Evolutionary conservation across 208 protist genomes (phyloP).

Genomic region (Giardia duodenalis): DNA sequence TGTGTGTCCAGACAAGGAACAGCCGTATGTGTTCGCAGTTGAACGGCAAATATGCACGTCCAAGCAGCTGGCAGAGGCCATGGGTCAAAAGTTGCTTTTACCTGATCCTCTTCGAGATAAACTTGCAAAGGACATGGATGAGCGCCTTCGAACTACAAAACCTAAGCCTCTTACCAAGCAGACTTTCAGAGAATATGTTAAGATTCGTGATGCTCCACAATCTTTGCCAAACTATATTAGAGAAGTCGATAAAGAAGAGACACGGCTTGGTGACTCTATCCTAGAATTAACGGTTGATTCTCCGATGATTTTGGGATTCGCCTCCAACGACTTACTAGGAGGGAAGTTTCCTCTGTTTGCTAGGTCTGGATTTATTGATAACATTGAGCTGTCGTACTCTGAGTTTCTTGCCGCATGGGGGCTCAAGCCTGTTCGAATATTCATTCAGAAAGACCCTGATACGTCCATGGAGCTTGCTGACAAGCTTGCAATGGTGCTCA

Average conservation of each 20-base stretch:
- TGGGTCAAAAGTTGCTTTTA: neutral
- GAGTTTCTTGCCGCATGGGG: neutral
- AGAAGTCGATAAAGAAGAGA: neutral
- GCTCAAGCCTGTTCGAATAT: neutral
- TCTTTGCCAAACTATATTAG: neutral
- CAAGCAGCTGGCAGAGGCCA: neutral
- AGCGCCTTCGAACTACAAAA: neutral
- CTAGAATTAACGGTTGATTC: neutral
- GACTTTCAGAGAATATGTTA: neutral
- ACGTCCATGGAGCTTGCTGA: neutral
- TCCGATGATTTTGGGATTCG: slow-evolving; percentile 14
- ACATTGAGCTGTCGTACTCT: neutral
- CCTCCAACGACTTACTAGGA: neutral
- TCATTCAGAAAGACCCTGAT: slow-evolving; percentile 4
- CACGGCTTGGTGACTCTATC: neutral
- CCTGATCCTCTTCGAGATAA: slow-evolving; percentile 17
- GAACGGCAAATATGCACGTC: slow-evolving; percentile 13
- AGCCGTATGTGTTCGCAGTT: slow-evolving; percentile 23
- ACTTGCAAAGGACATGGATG: neutral
- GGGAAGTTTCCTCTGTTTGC: slow-evolving; percentile 13
- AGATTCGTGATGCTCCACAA: neutral
- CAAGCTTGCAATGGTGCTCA: neutral
- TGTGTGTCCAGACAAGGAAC: neutral
- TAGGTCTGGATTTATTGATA: slow-evolving; percentile 6
- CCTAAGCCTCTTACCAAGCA: slow-evolving; percentile 9